Conservation (phyloP, 169 alveolate species). For the Plasmodium gonderi region DNA sequence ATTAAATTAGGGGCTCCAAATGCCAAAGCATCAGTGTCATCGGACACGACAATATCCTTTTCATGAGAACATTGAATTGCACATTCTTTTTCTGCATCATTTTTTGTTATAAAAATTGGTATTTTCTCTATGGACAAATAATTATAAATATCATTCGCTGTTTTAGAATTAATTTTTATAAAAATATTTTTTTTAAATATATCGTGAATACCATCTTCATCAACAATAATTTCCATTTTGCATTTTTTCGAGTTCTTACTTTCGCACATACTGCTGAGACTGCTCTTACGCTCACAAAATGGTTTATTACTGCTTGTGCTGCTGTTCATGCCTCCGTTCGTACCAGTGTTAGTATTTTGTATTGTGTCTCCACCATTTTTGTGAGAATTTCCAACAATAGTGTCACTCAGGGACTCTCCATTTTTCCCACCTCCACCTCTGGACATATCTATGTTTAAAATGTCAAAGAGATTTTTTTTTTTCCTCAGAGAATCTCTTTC, state of each 20-base stretch:
- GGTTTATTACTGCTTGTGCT: not conserved
- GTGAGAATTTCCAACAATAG: not conserved
- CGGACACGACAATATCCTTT: conserved; percentile 84
- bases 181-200: conserved; percentile 69
- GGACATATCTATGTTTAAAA: conserved; percentile 35
- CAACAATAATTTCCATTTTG: conserved; percentile 62
- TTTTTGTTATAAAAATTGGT: conserved; percentile 71
- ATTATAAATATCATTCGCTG: conserved; percentile 74
- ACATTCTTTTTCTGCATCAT: conserved; percentile 76
- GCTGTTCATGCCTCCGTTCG: not conserved
- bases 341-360: not conserved
- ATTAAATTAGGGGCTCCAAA: conserved; percentile 93
- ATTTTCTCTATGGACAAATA: conserved; percentile 55
- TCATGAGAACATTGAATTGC: conserved; percentile 75
- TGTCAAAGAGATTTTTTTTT: conserved; percentile 63
- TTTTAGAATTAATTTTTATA: conserved; percentile 68
- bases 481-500: conserved; percentile 58
- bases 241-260: conserved; percentile 14
- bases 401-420: not conserved
- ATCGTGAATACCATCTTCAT: conserved; percentile 72
- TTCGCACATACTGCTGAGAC: conserved; percentile 29
- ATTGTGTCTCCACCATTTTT: not conserved
- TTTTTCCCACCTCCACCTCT: not conserved
- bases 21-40: conserved; percentile 97
- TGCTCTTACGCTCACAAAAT: conserved; percentile 4